Base-by-base conservation (phyloP, 2,329 filamentous ascomycete species). In the Talaromyces sp. region DNA sequence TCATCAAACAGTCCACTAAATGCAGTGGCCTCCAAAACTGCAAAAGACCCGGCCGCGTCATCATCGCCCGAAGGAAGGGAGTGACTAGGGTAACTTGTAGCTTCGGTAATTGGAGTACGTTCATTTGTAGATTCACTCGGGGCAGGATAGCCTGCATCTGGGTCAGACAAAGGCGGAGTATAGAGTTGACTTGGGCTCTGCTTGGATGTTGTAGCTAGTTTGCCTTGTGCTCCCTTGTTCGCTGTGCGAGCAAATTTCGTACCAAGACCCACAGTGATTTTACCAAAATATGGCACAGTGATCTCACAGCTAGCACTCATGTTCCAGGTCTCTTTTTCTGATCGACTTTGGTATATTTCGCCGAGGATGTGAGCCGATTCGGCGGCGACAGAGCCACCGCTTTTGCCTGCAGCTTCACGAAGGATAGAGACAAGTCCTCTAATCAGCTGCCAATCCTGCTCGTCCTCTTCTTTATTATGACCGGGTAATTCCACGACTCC, bases 251-350 rank as follows among this genome's bases (percentile, higher is more conserved):
- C 56, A 29, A 70, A 67, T 10, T 70, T 70, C 32, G 67, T 66
- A 29, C 72, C 71, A 4, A 66, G 62, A 6, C 69, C 66, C 7
- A 76, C 66, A 8, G 67, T 66, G 30, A 76, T 70, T 9, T 70
- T 78, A 19, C 80, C 74, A 66, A 78, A 78, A 52, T 75, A 78
- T 2, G 77, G 76, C 19, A 79, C 72, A 4, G 72, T 70, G 16
- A 76, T 70, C 58, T 75, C 74, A 56, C 71, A 76, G 4, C 59
- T 65, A 7, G 17, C 4, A 5, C 16, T 19, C 30, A 35, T 13
- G 3, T 32, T 10, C 24, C 46, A 40, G 13, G 30, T 10, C 8
- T 30, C 24, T 33, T 29, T 32, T n/a, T 32, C 36, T 10, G 37
- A 42, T 24, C 37, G 35, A 33, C 16, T 41, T 6, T 54, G 41